These are phyloP conservation scores for Fusarium cicatricum DNA, from an alignment of 2,329 filamentous ascomycete genomes.

Conservation along the genomic window DNA sequence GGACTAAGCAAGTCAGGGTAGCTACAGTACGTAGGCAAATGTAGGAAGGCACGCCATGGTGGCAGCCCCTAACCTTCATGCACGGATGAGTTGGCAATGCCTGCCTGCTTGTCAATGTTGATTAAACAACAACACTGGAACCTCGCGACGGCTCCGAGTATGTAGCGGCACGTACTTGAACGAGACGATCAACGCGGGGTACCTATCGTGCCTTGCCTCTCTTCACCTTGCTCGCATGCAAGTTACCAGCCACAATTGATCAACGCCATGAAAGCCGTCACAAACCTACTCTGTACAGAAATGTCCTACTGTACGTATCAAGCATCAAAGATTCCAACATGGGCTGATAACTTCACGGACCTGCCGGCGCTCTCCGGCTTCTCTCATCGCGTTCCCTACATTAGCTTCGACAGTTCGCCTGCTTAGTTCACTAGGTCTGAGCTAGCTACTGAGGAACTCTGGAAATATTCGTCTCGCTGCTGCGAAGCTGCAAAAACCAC, in stretches of 20 bases:
- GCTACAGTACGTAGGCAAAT: neutral
- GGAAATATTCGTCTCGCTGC: constrained; percentile 23
- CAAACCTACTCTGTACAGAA: neutral
- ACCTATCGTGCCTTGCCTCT: constrained; percentile 20
- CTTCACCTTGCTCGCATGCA: neutral
- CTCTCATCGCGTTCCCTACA: neutral
- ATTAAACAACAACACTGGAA: constrained; percentile 46
- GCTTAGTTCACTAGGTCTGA: constrained; percentile 11
- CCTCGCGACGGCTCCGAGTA: constrained; percentile 27
- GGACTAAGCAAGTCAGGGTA: constrained; percentile 25
- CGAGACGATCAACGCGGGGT: constrained; percentile 33
- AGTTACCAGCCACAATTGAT: constrained; percentile 5
- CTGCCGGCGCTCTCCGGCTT: neutral
- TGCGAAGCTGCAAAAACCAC: constrained; percentile 22
- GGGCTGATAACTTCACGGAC: neutral
- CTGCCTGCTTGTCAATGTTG: constrained; percentile 64
- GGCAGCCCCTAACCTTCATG: constrained; percentile 62
- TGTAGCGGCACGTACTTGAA: constrained; percentile 29
- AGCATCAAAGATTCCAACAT: neutral
- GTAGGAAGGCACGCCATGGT: constrained; percentile 28
- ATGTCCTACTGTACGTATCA: neutral
- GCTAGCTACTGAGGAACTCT: constrained; percentile 11
- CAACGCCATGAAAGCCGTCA: constrained; percentile 1
- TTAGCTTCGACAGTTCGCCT: neutral
- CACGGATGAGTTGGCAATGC: constrained; percentile 82